phyloP scores from a whole-genome alignment of 2,329 filamentous ascomycete genomes.

The Pseudocercospora pini-densiflorae region DNA sequence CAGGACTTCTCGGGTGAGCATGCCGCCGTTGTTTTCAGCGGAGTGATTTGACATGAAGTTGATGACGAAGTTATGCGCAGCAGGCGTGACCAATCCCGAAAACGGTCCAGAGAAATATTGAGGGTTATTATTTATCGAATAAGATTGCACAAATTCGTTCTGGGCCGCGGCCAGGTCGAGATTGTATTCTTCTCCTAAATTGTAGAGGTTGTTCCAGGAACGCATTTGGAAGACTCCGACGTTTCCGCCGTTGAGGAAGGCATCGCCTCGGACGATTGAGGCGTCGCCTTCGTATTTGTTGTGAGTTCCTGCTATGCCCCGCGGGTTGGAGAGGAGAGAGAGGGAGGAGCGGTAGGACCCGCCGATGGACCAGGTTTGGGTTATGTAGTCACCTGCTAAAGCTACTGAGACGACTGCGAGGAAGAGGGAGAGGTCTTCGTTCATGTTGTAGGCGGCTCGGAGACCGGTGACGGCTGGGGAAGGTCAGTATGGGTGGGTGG shows the following conservation, averaged over 20 bases:
- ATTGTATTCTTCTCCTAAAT: constrained; percentile 10
- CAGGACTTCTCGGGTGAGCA: constrained; percentile 28
- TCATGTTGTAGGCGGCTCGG: constrained; percentile 35
- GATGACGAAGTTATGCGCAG: constrained; percentile 13
- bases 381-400: constrained; percentile 25
- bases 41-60: constrained; percentile 32
- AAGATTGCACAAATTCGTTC: neutral
- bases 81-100: constrained; percentile 19
- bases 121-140: constrained; percentile 36
- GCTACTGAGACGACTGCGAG: constrained; percentile 24
- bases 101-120: constrained; percentile 38
- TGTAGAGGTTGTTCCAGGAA: constrained; percentile 23
- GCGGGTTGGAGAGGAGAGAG: neutral
- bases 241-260: constrained; percentile 32
- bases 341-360: constrained; percentile 11
- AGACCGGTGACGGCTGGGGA: constrained; percentile 17
- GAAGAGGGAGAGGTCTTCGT: constrained; percentile 21
- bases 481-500: neutral
- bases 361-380: constrained; percentile 30
- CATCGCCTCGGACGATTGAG: constrained; percentile 36
- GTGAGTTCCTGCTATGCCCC: constrained; percentile 21
- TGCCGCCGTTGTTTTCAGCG: constrained; percentile 23
- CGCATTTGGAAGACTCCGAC: constrained; percentile 16
- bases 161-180: constrained; percentile 19
- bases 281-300: constrained; percentile 40